Base-by-base conservation (phyloP, 202 grass and related monocot species). In the Schoenoplectus triqueter region DNA sequence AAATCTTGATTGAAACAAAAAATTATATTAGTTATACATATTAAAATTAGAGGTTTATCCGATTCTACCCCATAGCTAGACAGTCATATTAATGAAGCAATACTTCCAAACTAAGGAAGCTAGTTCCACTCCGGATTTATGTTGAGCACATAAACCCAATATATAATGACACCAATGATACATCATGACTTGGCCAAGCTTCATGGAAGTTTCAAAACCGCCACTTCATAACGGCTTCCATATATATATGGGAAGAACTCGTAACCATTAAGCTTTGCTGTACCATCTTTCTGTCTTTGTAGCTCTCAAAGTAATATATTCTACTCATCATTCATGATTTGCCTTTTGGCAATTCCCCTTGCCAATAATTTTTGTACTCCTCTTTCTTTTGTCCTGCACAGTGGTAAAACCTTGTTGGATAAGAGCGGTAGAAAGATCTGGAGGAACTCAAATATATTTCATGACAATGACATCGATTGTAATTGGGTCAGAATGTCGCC, bases 291-390 rank as follows among this genome's bases (percentile, higher is more conserved):
- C 64, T 70, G 48, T 54, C 81, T 83, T 57, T 83, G 64, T 70
- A 83, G 63, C 64, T 81, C 77, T 63, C 81, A 83, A 83, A 83
- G 81, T 83, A 52, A 82, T 54, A 69, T 83, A 83, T 70, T 83
- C 48, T 55, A 56, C 61, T 69, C 19, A 83, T 82, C 63, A 70
- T 83, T 83, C 65, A 83, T 54, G 47, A 42, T 5, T 70, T 83
- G 51, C 40, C 81, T 83, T 83, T 66, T 70, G 44, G 10, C 63
- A 66, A 82, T 82, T 82, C 79, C 46, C 20, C 61, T 42, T 61
- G 54, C 19, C 74, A 78, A 78, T 60, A 60, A 78, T 60, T 61
- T 60, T 62, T 31, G 55, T 78, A 60, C 52, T 60, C 10, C 15
- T 59, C 15, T 31, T 31, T 31, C 31, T 31, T 31, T 31, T 31